Conservation (phyloP, 208 protist genomes). For the Crithidia bombi region DNA sequence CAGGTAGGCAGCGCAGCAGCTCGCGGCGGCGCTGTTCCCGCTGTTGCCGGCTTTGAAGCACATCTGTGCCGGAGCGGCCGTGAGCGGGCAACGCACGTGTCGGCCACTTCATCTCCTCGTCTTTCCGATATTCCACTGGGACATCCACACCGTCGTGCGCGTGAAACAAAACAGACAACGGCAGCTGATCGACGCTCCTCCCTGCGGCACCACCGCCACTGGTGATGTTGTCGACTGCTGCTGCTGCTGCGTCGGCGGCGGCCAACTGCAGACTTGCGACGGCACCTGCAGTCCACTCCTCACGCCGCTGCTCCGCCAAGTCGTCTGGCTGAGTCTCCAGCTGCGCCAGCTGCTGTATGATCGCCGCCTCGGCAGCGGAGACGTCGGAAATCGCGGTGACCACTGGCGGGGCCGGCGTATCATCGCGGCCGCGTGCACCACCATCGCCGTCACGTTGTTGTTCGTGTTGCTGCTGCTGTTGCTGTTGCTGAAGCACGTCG, state of each 20-base stretch:
- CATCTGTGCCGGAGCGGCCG: neutral
- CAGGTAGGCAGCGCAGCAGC: constrained; percentile 38
- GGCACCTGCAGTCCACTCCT: constrained; percentile 19
- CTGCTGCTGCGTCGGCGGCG: constrained; percentile 31
- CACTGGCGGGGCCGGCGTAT: neutral
- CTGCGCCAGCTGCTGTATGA: constrained; percentile 39
- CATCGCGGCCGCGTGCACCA: neutral
- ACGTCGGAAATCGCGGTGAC: neutral
- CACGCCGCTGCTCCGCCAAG: constrained; percentile 31
- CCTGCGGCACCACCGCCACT: too few relatives aligned
- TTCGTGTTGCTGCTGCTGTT: constrained; percentile 10
- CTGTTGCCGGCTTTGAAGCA: neutral
- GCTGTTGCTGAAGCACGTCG: constrained; percentile 33
- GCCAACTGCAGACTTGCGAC: constrained; percentile 30
- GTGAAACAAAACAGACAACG: too few relatives aligned
- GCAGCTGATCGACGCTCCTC: constrained; percentile 16
- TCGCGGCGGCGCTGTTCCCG: constrained; percentile 25
- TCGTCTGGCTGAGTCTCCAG: constrained; percentile 56
- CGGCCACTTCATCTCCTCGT: too few relatives aligned
- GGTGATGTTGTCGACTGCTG: constrained; percentile 37
- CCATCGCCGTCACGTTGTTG: neutral
- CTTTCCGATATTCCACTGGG: too few relatives aligned
- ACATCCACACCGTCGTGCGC: too few relatives aligned
- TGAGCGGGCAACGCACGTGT: neutral
- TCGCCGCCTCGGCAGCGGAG: constrained; percentile 18